Conservation (phyloP, 257 asterid genomes). For the Ilex aquifolium region DNA sequence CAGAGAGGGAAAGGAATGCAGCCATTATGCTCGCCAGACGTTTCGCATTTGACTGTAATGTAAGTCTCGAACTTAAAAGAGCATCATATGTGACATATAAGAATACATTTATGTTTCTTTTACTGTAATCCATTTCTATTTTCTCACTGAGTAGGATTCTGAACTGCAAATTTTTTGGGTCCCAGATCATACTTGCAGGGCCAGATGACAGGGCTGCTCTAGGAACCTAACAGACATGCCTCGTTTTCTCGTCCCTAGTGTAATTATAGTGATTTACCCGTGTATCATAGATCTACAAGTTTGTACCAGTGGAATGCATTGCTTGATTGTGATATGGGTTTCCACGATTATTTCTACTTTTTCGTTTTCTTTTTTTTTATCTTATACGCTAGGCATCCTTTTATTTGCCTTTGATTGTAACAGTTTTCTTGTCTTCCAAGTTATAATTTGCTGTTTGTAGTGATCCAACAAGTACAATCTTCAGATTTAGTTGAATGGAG, state of each 20-base stretch:
- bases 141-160: too few relatives aligned
- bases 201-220: slow-evolving; percentile 64
- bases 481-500: too few relatives aligned
- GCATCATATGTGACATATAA: too few relatives aligned
- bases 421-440: too few relatives aligned
- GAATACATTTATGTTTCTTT: too few relatives aligned
- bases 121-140: too few relatives aligned
- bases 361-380: slow-evolving; percentile 1
- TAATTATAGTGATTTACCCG: slow-evolving; percentile 29
- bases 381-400: slow-evolving; percentile 48
- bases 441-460: too few relatives aligned
- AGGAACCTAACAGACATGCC: slow-evolving; percentile 22
- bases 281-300: slow-evolving; percentile 24
- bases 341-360: neutral
- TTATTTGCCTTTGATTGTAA: slow-evolving; percentile 37
- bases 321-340: slow-evolving; percentile 20
- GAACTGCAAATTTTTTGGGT: slow-evolving; percentile 2
- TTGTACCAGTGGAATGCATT: slow-evolving; percentile 21
- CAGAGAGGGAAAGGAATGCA: slow-evolving; percentile 83
- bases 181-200: slow-evolving; percentile 74
- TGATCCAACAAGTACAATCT: too few relatives aligned
- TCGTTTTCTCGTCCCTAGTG: slow-evolving; percentile 23
- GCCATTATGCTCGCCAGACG: slow-evolving; percentile 93
- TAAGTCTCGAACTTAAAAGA: slow-evolving; percentile 24
- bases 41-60: slow-evolving; percentile 86